Evolutionary conservation across 2,329 filamentous ascomycete genomes (phyloP), one percentile per base, ranked within the genome.

Genomic region (Neocucurbitaria cava): DNA sequence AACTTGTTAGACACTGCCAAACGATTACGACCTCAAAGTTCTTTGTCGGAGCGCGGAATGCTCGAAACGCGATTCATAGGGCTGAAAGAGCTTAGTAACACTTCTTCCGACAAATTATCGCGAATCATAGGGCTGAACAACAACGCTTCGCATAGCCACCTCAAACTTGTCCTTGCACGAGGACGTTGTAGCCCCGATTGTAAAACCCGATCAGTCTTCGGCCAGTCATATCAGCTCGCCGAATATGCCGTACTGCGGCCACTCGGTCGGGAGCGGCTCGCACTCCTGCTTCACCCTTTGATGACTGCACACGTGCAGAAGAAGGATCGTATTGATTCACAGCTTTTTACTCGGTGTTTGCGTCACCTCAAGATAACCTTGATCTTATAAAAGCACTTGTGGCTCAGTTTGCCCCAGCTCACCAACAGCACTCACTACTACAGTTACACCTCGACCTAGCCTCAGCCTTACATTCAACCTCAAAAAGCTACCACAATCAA

Each of bases 351-450:
- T 51, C 57, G 58, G 48, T 39, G 11, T 58, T 52, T 54, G 58
- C 46, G 65, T 66, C 59, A 61, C 52, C 24, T 18, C 15, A 4
- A 18, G n/a, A 20, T 24, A 41, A 40, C 28, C 53, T 51, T 52
- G 42, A 63, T 61, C 36, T 52, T 73, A 73, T 72, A 74, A 72
- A 69, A 48, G 47, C 50, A 23, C 18, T 54, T 43, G 50, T 62
- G 56, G 60, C 59, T 64, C 58, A 64, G 48, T 53, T 36, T 56
- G 50, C 48, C 52, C 55, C 44, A 49, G 54, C 58, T 65, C 33
- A 64, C 49, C 56, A 56, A 49, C 52, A 62, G 43, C 50, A 50
- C 40, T 49, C 49, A 47, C 26, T 40, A 54, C 47, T 42, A 48
- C 35, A 58, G 11, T 36, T 50, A 38, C 20, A 54, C 26, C 41